Base-by-base conservation (phyloP, 1,284 basidiomycete species). In the Boletus mariae region DNA sequence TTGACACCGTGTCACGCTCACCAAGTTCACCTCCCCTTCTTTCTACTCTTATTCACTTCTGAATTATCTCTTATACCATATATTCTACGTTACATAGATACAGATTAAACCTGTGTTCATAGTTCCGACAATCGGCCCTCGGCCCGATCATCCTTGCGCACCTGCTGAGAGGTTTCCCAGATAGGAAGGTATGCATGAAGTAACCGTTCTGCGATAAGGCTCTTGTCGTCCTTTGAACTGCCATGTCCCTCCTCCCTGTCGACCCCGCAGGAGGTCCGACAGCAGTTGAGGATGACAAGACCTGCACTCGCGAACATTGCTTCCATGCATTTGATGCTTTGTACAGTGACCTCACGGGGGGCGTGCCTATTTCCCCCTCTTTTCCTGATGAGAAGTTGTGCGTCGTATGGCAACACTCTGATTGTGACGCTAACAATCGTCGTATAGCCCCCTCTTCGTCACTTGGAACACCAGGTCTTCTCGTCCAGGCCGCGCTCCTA, bases 391-490 rank as follows among this genome's bases (percentile, higher is more conserved):
- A 84, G 55, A 85, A 87, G 71, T 88, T 82, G 89, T 91, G 67
- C 62, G 85, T 72, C 26, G 7, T 46, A 45, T 25, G 5, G 17
- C 17, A 20, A 23, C 12, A 15, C 41, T 23, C 26, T 35, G 26
- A 54, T 34, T 46, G 15, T 53, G 35, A 43, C 35, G 23, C 51
- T 47, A 32, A 59, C 17, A 12, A 47, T n/a, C 45, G 31, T 37
- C 32, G 10, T 45, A 34, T 60, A 95, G 94, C 70, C 94, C 94
- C 7, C 77, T 99, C 53, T 99, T 99, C 71, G 92, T 99, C 34
- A 98, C 96, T 2, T 99, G 96, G 95, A 95, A 94, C 73, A 90
- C 76, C 49, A 80, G 75, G 57, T 78, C 79, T 51, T 76, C 79
- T 56, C 79, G 81, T 57, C 70, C 81, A 25, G 81, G 82, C 42